phyloP scores from a whole-genome alignment of 805 yeast species.

The Saccharomycopsis schoenii region DNA sequence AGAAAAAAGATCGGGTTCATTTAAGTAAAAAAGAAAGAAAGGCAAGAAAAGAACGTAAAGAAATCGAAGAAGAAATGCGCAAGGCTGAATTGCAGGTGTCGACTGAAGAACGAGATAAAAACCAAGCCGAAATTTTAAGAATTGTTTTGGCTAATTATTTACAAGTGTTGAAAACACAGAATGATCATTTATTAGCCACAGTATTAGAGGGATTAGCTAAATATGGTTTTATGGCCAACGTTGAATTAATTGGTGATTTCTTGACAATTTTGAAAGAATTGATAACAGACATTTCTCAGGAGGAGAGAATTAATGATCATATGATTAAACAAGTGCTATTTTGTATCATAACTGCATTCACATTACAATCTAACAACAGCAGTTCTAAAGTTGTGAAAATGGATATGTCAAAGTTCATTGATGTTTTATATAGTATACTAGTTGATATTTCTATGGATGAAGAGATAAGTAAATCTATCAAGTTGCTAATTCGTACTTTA shows the following conservation, averaged over 20 bases:
- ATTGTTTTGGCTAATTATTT: constrained; percentile 63
- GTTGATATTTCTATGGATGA: constrained; percentile 66
- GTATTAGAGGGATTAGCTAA: constrained; percentile 86
- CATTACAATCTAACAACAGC: constrained; percentile 51
- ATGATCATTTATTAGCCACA: constrained; percentile 64
- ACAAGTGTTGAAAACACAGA: constrained; percentile 58
- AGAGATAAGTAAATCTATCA: constrained; percentile 81
- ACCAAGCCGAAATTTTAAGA: constrained; percentile 77
- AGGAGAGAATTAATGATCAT: constrained; percentile 34
- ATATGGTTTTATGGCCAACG: constrained; percentile 86
- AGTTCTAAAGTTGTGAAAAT: constrained; percentile 66
- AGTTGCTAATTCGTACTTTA: constrained; percentile 63
- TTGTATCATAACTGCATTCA: constrained; percentile 84
- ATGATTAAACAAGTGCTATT: constrained; percentile 59
- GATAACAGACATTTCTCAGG: constrained; percentile 40
- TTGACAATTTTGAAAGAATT: constrained; percentile 82
- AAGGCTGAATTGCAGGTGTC: constrained; percentile 83
- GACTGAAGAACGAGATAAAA: constrained; percentile 74
- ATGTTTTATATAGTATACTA: constrained; percentile 59
- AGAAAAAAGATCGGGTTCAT: constrained; percentile 85
- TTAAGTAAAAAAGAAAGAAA: constrained; percentile 85
- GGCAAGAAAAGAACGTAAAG: constrained; percentile 74
- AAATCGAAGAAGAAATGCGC: constrained; percentile 81
- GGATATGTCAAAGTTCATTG: constrained; percentile 74
- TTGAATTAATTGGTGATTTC: constrained; percentile 88